Evolutionary conservation across 192 early-diverging fungal genomes (phyloP).

Genomic region (Podila minutissima): DNA sequence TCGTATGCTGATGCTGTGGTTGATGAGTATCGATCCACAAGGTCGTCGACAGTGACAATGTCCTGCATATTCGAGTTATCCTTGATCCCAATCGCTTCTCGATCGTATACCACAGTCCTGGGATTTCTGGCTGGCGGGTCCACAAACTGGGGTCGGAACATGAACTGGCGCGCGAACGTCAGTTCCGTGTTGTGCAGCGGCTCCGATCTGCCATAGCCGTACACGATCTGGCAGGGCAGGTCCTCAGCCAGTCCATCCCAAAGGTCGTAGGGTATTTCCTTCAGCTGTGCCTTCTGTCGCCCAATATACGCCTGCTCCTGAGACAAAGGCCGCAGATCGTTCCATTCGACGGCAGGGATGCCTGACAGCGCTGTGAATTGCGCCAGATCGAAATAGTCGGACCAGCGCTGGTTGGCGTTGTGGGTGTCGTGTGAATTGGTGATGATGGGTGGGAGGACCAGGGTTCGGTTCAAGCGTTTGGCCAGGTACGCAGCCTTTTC

Average conservation of each 20-base stretch:
- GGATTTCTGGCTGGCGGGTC: not conserved
- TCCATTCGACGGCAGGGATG: slow-evolving; percentile 16
- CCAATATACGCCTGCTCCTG: slow-evolving; percentile 4
- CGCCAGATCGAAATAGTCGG: slow-evolving; percentile 7
- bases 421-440: slow-evolving; percentile 12
- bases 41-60: slow-evolving; percentile 9
- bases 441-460: slow-evolving; percentile 20
- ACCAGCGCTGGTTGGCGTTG: slow-evolving; percentile 14
- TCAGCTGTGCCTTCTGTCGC: not conserved
- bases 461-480: slow-evolving; percentile 4
- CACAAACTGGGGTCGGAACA: slow-evolving; percentile 3
- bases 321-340: slow-evolving; percentile 10
- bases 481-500: slow-evolving; percentile 9
- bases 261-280: not conserved
- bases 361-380: slow-evolving; percentile 9
- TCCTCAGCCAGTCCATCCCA: slow-evolving; percentile 6
- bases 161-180: slow-evolving; percentile 9
- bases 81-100: not conserved
- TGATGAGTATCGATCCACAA: slow-evolving; percentile 4
- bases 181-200: slow-evolving; percentile 7
- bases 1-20: not conserved
- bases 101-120: not conserved
- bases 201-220: slow-evolving; percentile 7
- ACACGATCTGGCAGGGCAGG: slow-evolving; percentile 7
- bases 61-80: slow-evolving; percentile 8